phyloP scores from a whole-genome alignment of 164 flowering plant species.

The Berberis vulgaris region DNA sequence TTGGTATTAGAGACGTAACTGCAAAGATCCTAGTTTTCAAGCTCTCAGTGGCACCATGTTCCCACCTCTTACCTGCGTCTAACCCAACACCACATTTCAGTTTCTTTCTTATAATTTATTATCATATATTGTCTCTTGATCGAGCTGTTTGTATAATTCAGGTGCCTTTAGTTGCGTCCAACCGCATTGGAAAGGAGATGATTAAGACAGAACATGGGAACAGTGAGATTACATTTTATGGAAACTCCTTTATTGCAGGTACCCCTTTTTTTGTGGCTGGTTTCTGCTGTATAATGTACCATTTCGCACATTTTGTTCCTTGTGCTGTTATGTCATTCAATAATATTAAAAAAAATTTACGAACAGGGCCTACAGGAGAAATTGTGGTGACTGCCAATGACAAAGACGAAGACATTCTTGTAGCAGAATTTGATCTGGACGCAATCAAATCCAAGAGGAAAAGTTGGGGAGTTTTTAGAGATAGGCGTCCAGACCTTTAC shows the following conservation, averaged over 20 bases:
- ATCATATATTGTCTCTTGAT: background rate
- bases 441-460: slow-evolving; percentile 66
- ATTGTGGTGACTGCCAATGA: slow-evolving; percentile 70
- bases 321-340: background rate
- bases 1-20: background rate
- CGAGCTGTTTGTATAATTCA: slow-evolving; percentile 14
- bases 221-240: slow-evolving; percentile 84
- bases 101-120: background rate
- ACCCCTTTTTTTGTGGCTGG: too few relatives aligned
- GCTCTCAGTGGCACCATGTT: too few relatives aligned
- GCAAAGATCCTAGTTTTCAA: too few relatives aligned
- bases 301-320: too few relatives aligned
- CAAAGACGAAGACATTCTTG: slow-evolving; percentile 70
- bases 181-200: slow-evolving; percentile 86
- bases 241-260: slow-evolving; percentile 97
- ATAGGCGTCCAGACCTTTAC: slow-evolving; percentile 93
- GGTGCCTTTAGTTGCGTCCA: slow-evolving; percentile 94
- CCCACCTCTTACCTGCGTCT: background rate
- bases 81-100: background rate
- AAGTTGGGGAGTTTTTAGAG: slow-evolving; percentile 92
- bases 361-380: slow-evolving; percentile 88
- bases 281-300: too few relatives aligned
- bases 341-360: background rate
- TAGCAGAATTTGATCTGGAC: slow-evolving; percentile 77
- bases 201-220: slow-evolving; percentile 87